Conservation (phyloP, 306 rosid genomes). For the cucumber (Cucumis sativus) region Cucumber_9930_V3 NC_026657.2:13445001-13445500, state of each 20-base stretch:
- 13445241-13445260: neutral
- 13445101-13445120: neutral
- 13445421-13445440: conserved; percentile 25
- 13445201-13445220: neutral
- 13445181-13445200: neutral
- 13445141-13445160: neutral
- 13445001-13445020: neutral
- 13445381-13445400: conserved; percentile 53
- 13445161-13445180: neutral
- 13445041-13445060: neutral
- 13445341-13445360: conserved; percentile 16
- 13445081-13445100: neutral
- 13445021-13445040: neutral
- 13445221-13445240: neutral
- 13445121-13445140: neutral
- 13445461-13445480: conserved; percentile 70
- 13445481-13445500: conserved; percentile 67
- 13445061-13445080: neutral
- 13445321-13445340: conserved; percentile 6
- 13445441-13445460: conserved; percentile 25
- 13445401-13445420: conserved; percentile 33
- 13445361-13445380: conserved; percentile 50
- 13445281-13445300: neutral
- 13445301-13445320: neutral
- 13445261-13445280: neutral